Evolutionary conservation across 257 asterid genomes (phyloP).

Genomic region (Agastache rugosa): DNA sequence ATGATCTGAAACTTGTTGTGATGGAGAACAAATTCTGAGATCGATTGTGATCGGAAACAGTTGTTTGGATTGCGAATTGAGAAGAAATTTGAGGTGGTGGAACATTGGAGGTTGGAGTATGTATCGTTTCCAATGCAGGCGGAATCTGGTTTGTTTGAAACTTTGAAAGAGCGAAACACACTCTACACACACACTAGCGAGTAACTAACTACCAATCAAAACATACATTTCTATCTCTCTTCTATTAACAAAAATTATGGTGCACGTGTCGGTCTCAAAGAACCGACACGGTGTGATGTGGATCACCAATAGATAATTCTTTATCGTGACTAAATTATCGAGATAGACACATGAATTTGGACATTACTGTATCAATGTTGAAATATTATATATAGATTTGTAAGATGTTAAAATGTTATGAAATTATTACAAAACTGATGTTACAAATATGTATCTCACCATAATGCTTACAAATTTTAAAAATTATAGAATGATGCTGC

Average conservation of each 20-base stretch:
- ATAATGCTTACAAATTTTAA: background rate
- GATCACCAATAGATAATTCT: too few species aligned
- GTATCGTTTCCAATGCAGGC: slow-evolving; percentile 17
- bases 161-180: background rate
- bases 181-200: background rate
- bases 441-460: too few species aligned
- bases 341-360: too few species aligned
- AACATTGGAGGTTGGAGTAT: background rate
- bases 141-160: slow-evolving; percentile 10
- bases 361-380: too few species aligned
- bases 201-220: background rate
- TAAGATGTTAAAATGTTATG: too few species aligned
- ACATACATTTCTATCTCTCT: background rate
- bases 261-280: too few species aligned
- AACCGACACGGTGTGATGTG: too few species aligned
- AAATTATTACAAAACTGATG: too few species aligned
- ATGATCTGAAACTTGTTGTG: background rate
- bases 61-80: background rate
- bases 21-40: background rate
- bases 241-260: too few species aligned
- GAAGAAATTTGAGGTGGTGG: background rate
- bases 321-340: too few species aligned
- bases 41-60: slow-evolving; percentile 13
- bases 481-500: background rate
- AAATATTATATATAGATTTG: too few species aligned